Percentiles rank a stretch among this genome's conserved stretches.
Conservation (phyloP, 83 land plant genomes). For the Diphasiastrum complanatum region DNA sequence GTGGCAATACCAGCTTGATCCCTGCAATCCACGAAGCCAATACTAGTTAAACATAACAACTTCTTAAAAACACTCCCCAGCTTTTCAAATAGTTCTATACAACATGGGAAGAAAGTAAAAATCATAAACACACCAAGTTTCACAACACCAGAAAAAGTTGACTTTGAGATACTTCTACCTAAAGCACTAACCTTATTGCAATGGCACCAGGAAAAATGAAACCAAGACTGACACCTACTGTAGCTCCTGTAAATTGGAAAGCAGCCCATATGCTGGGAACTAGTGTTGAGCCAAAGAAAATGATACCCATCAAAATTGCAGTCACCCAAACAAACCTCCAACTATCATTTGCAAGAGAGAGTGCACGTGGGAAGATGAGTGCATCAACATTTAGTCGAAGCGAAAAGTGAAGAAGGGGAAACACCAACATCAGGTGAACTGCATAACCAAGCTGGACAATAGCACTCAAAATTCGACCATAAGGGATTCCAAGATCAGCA, state of each 20-base stretch:
- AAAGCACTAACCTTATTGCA: constrained; percentile 68
- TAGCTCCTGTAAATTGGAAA: constrained; percentile 84
- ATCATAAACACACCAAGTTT: too few species aligned
- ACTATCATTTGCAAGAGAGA: constrained; percentile 46
- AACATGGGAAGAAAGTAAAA: too few species aligned
- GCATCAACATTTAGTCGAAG: constrained; percentile 82
- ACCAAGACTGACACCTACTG: constrained; percentile 59
- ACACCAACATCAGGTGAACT: constrained; percentile 83
- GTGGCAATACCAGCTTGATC: too few species aligned
- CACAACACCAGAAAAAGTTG: too few species aligned
- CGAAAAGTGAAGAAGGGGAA: constrained; percentile 76
- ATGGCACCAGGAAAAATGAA: constrained; percentile 84
- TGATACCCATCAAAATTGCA: constrained; percentile 30
- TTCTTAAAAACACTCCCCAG: too few species aligned
- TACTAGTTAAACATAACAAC: too few species aligned
- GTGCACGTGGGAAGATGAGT: constrained; percentile 55
- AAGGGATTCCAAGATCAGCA: constrained; percentile 62
- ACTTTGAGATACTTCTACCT: too few species aligned
- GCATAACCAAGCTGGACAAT: constrained; percentile 75
- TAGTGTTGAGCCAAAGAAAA: constrained; percentile 52
- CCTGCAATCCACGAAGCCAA: too few species aligned
- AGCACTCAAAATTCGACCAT: constrained; percentile 45
- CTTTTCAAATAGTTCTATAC: too few species aligned
- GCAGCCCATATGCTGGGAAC: constrained; percentile 75
- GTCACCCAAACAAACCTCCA: constrained; percentile 51